phyloP scores from a whole-genome alignment of 1,284 basidiomycete genomes.

The Tylopilus orsonianus region DNA sequence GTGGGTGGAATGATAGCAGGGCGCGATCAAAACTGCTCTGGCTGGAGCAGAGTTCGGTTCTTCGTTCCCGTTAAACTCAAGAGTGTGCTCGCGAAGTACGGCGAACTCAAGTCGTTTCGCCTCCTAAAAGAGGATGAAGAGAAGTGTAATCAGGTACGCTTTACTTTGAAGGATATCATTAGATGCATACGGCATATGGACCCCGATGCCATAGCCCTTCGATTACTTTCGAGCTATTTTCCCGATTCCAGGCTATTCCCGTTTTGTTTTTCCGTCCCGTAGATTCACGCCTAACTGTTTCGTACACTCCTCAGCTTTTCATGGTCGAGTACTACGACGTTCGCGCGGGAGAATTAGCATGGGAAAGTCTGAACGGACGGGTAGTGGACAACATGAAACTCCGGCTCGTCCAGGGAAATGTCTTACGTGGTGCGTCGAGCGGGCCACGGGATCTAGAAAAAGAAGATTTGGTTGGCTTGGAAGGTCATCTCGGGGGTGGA shows the following conservation, averaged over 20 bases:
- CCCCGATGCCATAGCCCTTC: constrained; percentile 2
- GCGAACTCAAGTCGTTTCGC: constrained; percentile 33
- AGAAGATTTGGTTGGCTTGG: constrained; percentile 31
- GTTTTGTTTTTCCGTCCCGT: constrained; percentile 2
- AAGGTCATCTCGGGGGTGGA: constrained; percentile 34
- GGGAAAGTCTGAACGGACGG: constrained; percentile 40
- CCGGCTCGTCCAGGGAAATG: constrained; percentile 24
- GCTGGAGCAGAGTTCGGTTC: constrained; percentile 24
- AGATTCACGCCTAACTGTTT: constrained; percentile 21
- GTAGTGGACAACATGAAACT: constrained; percentile 47
- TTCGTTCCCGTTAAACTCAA: constrained; percentile 34
- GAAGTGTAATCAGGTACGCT: constrained; percentile 32
- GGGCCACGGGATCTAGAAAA: constrained; percentile 28
- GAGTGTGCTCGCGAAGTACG: constrained; percentile 31
- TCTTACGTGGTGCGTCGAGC: constrained; percentile 20
- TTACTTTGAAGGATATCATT: background rate
- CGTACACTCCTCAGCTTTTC: constrained; percentile 40
- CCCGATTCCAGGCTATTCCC: constrained; percentile 1
- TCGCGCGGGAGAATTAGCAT: constrained; percentile 50
- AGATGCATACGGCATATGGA: constrained; percentile 1
- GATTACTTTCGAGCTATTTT: constrained; percentile 8
- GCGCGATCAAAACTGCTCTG: constrained; percentile 21
- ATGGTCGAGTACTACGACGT: constrained; percentile 64
- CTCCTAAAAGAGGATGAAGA: constrained; percentile 31
- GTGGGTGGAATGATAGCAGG: constrained; percentile 29